phyloP scores from a whole-genome alignment of 495 filamentous ascomycete species.

The Hamigera avellanea region DNA sequence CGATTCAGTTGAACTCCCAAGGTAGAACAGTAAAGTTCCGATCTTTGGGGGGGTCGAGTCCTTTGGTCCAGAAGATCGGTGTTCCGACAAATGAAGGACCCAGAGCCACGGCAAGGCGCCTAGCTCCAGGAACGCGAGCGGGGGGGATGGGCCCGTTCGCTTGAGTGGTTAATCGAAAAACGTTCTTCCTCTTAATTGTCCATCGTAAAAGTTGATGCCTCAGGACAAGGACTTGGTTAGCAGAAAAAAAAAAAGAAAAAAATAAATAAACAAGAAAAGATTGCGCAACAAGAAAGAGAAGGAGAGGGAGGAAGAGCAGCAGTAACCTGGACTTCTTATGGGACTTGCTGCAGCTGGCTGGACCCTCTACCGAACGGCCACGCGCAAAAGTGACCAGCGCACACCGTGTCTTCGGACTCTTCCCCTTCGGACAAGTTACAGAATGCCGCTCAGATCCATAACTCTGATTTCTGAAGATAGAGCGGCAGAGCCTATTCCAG shows the following conservation, averaged over 20 bases:
- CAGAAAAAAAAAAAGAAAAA: not conserved
- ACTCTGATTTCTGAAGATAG: too few relatives aligned
- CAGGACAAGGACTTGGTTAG: not conserved
- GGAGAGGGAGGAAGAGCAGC: not conserved
- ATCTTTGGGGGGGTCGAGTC: too few relatives aligned
- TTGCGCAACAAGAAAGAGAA: too few relatives aligned
- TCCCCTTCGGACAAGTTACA: not conserved
- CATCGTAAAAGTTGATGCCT: not conserved
- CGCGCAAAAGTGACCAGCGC: constrained; percentile 7
- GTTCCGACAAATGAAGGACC: too few relatives aligned
- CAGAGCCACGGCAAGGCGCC: not conserved
- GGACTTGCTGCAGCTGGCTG: not conserved
- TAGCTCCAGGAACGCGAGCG: constrained; percentile 4
- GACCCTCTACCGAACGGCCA: constrained; percentile 2
- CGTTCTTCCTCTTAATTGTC: constrained; percentile 1
- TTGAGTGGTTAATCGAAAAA: too few relatives aligned
- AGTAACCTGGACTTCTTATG: not conserved
- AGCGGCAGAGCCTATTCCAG: too few relatives aligned
- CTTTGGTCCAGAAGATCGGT: too few relatives aligned
- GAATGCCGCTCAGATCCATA: not conserved
- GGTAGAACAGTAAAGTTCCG: too few relatives aligned
- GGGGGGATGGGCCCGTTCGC: not conserved
- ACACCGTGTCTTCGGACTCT: not conserved
- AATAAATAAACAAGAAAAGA: not conserved
- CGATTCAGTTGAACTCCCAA: too few relatives aligned